Base-by-base conservation (phyloP, 1,284 basidiomycete genomes). In the Boletus smithii region DNA sequence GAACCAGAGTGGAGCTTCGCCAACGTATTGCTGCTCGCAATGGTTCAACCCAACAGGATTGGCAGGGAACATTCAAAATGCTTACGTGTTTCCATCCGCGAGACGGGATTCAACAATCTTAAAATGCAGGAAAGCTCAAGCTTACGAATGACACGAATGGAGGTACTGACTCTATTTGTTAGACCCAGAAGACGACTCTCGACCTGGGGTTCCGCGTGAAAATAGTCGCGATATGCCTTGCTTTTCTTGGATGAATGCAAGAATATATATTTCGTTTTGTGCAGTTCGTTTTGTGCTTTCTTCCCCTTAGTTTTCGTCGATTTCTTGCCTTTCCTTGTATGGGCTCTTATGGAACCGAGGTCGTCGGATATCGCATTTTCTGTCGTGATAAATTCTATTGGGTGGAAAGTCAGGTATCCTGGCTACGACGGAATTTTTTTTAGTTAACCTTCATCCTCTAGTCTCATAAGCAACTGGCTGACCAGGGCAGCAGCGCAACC, bases 381-480 rank as follows among this genome's bases (percentile, higher is more conserved):
- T 24, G 75, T 73, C 4, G 72, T 61, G 36, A 88, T 77, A 57
- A 88, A 86, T 10, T 77, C 87, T 88, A 51, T 35, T 14, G 2
- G 16, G 23, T 24, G 3, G 24, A 24, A 50, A 32, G 36, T 55
- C 26, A 59, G 38, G 29, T 42, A 35, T 43, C 24, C 17, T 36
- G 24, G 8, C 27, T n/a, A 49, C 33, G 9, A 48, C 16, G 8
- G 20, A 14, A 24, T n/a, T n/a, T n/a, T n/a, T n/a, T n/a, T n/a
- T 14, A 30, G 23, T 51, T 27, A 38, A 84, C 87, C 85, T 74
- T 89, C 83, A 24, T 72, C 71, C 61, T 88, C 83, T 13, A 90
- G 73, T 36, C 81, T 70, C 58, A 79, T 81, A 61, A 87, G 76
- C 17, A 88, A 66, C 54, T 84, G 83, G 2, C 75, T 74, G 23